Evolutionary conservation across 177 flowering plant species (phyloP).

Genomic region (Vitis hybrid): DNA sequence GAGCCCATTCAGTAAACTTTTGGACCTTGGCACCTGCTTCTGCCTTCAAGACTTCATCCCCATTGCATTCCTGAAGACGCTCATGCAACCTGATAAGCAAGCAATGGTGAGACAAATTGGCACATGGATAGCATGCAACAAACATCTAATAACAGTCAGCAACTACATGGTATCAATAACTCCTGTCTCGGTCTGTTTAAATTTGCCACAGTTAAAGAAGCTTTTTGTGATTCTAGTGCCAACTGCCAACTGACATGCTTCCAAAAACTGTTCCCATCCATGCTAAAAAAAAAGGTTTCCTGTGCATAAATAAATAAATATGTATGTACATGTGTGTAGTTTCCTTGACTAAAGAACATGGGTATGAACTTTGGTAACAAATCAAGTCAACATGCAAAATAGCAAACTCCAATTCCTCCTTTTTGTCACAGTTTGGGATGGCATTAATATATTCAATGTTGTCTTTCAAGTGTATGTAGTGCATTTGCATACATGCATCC

Average conservation of each 20-base stretch:
- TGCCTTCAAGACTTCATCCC: constrained; percentile 90
- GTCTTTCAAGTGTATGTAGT: neutral
- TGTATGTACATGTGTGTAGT: too few species aligned
- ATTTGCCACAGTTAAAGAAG: neutral
- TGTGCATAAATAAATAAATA: too few species aligned
- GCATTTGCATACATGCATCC: neutral
- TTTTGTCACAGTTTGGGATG: too few species aligned
- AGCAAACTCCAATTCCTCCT: too few species aligned
- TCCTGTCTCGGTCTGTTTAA: neutral
- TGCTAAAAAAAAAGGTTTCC: too few species aligned
- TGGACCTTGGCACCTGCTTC: constrained; percentile 96
- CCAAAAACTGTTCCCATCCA: too few species aligned
- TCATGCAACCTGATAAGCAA: constrained; percentile 70
- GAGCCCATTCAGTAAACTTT: constrained; percentile 95
- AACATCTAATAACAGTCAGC: neutral
- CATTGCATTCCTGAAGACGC: constrained; percentile 91
- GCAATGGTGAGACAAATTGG: neutral
- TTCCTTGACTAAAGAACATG: too few species aligned
- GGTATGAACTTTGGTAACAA: too few species aligned
- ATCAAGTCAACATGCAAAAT: too few species aligned
- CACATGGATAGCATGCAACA: neutral
- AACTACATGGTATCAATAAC: neutral
- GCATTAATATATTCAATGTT: neutral
- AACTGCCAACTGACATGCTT: too few species aligned
- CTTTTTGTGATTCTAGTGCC: too few species aligned